Evolutionary conservation across 805 yeast species (phyloP).

Genomic region (Cyberlindnera euphorbiiphila): DNA sequence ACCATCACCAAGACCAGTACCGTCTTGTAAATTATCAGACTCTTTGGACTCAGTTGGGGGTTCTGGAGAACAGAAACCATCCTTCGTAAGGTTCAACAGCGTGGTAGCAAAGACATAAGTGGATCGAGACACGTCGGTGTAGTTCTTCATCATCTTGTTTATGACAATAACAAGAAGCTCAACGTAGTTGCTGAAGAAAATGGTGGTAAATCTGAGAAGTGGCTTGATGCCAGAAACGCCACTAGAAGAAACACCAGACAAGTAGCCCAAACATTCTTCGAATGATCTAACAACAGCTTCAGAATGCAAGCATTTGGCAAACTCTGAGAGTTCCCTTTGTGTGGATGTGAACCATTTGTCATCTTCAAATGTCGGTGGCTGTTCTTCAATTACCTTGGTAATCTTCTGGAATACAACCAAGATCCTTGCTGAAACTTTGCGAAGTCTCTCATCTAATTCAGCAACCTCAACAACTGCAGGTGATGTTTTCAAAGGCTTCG

Average conservation of each 20-base stretch:
- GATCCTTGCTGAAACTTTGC: conserved; percentile 53
- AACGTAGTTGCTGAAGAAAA: conserved; percentile 59
- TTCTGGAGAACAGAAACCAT: conserved; percentile 93
- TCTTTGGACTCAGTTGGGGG: conserved; percentile 59
- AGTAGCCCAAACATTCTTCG: conserved; percentile 31
- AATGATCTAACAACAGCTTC: conserved; percentile 35
- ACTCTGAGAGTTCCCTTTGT: conserved; percentile 41
- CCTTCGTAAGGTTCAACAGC: conserved; percentile 58
- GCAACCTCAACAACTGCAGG: conserved; percentile 23
- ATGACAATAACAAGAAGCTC: conserved; percentile 44
- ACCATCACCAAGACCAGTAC: conserved; percentile 93
- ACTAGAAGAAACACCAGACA: conserved; percentile 36
- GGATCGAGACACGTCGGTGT: conserved; percentile 54
- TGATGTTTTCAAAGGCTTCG: conserved; percentile 1
- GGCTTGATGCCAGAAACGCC: conserved; percentile 42
- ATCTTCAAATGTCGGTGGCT: conserved; percentile 40
- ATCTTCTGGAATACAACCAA: conserved; percentile 66
- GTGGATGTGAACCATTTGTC: conserved; percentile 65
- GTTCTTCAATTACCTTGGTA: conserved; percentile 13
- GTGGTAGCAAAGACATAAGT: conserved; percentile 53
- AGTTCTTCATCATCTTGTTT: conserved; percentile 43
- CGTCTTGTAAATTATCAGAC: conserved; percentile 71
- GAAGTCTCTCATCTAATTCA: conserved; percentile 43
- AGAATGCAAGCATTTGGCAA: conserved; percentile 42
- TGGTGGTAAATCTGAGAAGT: conserved; percentile 52